Base-by-base conservation (phyloP, 2,329 filamentous ascomycete species). In the Herpotrichia juniperi region DNA sequence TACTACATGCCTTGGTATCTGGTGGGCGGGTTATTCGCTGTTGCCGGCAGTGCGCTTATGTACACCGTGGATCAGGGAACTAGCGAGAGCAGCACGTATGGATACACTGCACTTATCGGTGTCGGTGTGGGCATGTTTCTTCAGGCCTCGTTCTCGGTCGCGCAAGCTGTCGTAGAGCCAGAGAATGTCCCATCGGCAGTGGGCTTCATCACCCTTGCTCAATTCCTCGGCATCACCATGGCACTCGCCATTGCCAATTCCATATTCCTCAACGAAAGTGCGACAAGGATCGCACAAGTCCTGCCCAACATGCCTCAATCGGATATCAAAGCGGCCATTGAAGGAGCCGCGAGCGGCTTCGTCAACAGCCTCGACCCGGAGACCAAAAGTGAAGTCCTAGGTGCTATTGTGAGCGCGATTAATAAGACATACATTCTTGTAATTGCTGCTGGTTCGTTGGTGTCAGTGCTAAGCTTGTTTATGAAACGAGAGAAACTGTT, bases 351-450 rank as follows among this genome's bases (percentile, higher is more conserved):
- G 7, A 28, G 26, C 26, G 26, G n/a, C n/a, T 19, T 42, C 32
- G 5, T 34, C 9, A 10, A 22, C 7, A 22, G 11, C 21, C 17
- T 46, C 6, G 16, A 22, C 26, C 44, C 42, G n/a, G 25, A 48
- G 2, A 14, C 46, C 17, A 63, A 16, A 51, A 42, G 4, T 2
- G 43, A 49, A 2, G 74, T 69, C 0, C 51, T 75, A 2, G 45
- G 48, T 1, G 73, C 68, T 0, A 67, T 78, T 28, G 59, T 68
- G 0, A 28, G 57, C 7, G 61, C 66, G 16, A 67, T 74, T 56
- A 58, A 54, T 34, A 58, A 58, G 34, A 56, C 63, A 5, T 74
- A 72, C 53, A 53, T 68, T n/a, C 51, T 72, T 34, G 57, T 64
- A 3, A 60, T 67, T 12, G 62, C 61, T 3, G 60, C 64, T 16